Evolutionary conservation across 2,329 filamentous ascomycete genomes (phyloP).

Genomic region (Penicillium thymicola): DNA sequence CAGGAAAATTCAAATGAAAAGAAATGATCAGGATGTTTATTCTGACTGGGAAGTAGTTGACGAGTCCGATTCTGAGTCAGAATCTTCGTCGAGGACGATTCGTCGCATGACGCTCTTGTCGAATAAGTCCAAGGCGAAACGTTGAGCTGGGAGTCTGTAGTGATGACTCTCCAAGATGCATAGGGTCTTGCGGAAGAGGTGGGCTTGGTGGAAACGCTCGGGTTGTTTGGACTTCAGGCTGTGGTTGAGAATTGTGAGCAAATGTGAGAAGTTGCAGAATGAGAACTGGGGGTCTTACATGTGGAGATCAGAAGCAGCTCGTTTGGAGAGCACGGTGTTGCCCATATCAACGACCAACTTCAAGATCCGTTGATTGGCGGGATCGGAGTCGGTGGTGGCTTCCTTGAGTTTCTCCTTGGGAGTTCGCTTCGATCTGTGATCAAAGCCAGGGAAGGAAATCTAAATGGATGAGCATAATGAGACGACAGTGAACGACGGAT

Average conservation of each 20-base stretch:
- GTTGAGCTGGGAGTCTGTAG: conserved; percentile 79
- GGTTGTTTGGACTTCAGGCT: conserved; percentile 73
- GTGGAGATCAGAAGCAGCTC: conserved; percentile 75
- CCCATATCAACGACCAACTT: conserved; percentile 83
- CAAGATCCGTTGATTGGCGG: conserved; percentile 69
- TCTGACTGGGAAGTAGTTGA: conserved; percentile 18
- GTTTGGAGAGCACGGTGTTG: conserved; percentile 89
- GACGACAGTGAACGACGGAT: neutral
- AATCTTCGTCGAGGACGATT: conserved; percentile 75
- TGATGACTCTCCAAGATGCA: conserved; percentile 82
- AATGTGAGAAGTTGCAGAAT: neutral
- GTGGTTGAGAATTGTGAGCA: conserved; percentile 34
- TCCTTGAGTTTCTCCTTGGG: conserved; percentile 51
- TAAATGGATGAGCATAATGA: conserved; percentile 26
- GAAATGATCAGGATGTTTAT: neutral
- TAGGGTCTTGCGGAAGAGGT: conserved; percentile 82
- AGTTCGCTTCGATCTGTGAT: conserved; percentile 43
- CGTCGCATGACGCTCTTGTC: conserved; percentile 82
- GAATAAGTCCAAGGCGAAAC: conserved; percentile 91
- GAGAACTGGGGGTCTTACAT: conserved; percentile 41
- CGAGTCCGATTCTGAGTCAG: conserved; percentile 32
- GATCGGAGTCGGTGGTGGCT: conserved; percentile 60
- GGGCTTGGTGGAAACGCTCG: conserved; percentile 69
- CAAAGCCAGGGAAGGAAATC: conserved; percentile 39
- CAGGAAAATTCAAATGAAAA: neutral